Evolutionary conservation across 2,329 filamentous ascomycete genomes (phyloP).

Genomic region (Pyrenophora tritici-repentis): DNA sequence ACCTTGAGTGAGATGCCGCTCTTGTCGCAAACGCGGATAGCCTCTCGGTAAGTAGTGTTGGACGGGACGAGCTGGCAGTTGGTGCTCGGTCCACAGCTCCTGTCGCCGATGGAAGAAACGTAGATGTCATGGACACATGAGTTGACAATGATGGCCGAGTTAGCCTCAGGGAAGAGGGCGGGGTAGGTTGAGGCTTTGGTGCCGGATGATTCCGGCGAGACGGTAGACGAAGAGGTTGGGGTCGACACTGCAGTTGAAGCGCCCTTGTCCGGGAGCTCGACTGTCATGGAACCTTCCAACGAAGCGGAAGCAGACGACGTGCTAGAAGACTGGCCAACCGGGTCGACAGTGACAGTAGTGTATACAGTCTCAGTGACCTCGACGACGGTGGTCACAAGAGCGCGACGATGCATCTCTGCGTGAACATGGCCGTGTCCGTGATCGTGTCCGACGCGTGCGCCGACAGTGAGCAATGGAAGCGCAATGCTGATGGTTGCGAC

Average conservation of each 20-base stretch:
- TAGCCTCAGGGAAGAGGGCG: slow-evolving; percentile 1
- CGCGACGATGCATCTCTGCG: slow-evolving; percentile 2
- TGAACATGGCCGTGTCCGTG: not conserved
- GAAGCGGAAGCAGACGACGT: not conserved
- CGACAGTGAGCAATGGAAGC: slow-evolving; percentile 5
- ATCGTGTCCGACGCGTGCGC: not conserved
- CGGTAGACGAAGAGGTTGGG: not conserved
- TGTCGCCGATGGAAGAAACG: slow-evolving; percentile 18
- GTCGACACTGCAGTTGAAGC: not conserved
- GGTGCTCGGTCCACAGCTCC: not conserved
- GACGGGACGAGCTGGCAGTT: slow-evolving; percentile 3
- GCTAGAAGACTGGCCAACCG: not conserved
- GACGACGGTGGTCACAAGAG: slow-evolving; percentile 5
- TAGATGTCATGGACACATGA: slow-evolving; percentile 25
- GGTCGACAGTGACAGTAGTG: slow-evolving; percentile 7
- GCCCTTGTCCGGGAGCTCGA: not conserved
- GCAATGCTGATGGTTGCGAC: not conserved
- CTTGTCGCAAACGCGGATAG: slow-evolving; percentile 6
- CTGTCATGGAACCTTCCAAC: not conserved
- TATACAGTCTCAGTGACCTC: slow-evolving; percentile 17
- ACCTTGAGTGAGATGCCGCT: slow-evolving; percentile 21
- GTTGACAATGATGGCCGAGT: slow-evolving; percentile 21
- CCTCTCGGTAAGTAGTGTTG: slow-evolving; percentile 13
- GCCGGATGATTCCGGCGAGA: not conserved
- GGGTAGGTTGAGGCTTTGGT: slow-evolving; percentile 8